These are phyloP conservation scores for Plasmodium vivax DNA, from an alignment of 169 alveolate genomes.

Conservation along the genomic window DNA sequence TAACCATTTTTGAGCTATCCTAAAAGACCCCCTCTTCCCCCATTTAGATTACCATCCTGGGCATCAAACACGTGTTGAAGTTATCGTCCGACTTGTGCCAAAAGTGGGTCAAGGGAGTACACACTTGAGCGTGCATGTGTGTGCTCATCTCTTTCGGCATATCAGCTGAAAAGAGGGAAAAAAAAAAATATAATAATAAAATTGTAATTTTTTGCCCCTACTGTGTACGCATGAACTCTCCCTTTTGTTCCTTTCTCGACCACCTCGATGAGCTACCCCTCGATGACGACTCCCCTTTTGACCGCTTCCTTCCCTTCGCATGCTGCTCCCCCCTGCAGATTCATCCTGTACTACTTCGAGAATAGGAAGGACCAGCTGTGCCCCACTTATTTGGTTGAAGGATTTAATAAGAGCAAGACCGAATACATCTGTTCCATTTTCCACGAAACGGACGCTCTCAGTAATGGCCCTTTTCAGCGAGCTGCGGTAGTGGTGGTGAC, in stretches of 20 bases:
- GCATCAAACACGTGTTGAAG: slow-evolving; percentile 10
- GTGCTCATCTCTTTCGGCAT: neutral
- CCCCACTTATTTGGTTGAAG: slow-evolving; percentile 49
- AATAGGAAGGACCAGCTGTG: slow-evolving; percentile 21
- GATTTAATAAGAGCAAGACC: neutral
- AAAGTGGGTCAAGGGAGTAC: slow-evolving; percentile 6
- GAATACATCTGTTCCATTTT: slow-evolving; percentile 23
- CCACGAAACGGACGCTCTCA: neutral
- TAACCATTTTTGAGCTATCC: neutral
- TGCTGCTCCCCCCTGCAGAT: neutral
- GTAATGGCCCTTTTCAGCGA: neutral
- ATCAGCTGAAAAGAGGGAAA: neutral
- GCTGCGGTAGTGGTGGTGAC: neutral
- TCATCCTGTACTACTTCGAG: slow-evolving; percentile 21
- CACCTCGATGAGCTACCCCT: neutral
- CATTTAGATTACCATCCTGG: slow-evolving; percentile 32
- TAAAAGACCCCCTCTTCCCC: neutral
- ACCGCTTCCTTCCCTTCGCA: neutral
- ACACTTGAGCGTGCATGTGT: neutral
- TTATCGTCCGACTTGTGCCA: slow-evolving; percentile 41
- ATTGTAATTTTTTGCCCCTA: neutral
- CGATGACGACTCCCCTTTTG: neutral
- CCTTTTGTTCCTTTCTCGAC: neutral
- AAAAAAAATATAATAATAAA: neutral
- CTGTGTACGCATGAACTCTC: neutral